Conservation (phyloP, 805 yeast genomes). For the Saccharomycopsis sp. region DNA sequence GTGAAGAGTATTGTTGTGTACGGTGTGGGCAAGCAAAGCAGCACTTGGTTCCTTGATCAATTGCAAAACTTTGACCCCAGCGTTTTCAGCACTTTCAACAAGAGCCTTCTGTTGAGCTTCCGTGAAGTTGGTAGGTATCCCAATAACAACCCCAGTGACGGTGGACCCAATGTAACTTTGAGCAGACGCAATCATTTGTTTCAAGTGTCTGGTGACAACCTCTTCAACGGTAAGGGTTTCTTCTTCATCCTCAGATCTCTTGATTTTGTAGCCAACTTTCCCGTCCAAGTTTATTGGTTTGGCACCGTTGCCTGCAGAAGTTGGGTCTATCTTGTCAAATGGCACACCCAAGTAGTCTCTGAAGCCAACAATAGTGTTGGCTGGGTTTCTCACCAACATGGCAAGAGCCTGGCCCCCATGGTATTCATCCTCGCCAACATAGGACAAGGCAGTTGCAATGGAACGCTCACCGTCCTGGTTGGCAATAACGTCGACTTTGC, state of each 20-base stretch:
- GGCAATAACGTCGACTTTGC: conserved; percentile 94
- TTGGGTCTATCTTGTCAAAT: conserved; percentile 59
- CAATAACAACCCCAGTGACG: conserved; percentile 75
- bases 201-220: conserved; percentile 74
- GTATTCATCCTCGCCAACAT: conserved; percentile 90
- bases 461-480: conserved; percentile 98
- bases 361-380: conserved; percentile 80
- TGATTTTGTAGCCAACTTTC: conserved; percentile 55
- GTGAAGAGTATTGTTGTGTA: conserved; percentile 27
- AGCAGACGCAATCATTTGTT: conserved; percentile 77
- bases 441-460: conserved; percentile 86
- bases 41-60: conserved; percentile 88
- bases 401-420: conserved; percentile 95
- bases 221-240: conserved; percentile 65
- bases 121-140: conserved; percentile 85
- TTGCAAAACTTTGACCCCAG: conserved; percentile 77
- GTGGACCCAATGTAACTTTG: conserved; percentile 80
- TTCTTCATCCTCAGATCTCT: conserved; percentile 36
- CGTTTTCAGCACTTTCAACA: conserved; percentile 49
- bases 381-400: conserved; percentile 84
- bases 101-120: conserved; percentile 63
- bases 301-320: conserved; percentile 57
- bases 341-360: conserved; percentile 83
- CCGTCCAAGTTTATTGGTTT: conserved; percentile 60
- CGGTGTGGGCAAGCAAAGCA: conserved; percentile 72